These are phyloP conservation scores for Bothriochloa decipiens DNA, from an alignment of 176 grass and related monocot genomes.

Conservation along the genomic window DNA sequence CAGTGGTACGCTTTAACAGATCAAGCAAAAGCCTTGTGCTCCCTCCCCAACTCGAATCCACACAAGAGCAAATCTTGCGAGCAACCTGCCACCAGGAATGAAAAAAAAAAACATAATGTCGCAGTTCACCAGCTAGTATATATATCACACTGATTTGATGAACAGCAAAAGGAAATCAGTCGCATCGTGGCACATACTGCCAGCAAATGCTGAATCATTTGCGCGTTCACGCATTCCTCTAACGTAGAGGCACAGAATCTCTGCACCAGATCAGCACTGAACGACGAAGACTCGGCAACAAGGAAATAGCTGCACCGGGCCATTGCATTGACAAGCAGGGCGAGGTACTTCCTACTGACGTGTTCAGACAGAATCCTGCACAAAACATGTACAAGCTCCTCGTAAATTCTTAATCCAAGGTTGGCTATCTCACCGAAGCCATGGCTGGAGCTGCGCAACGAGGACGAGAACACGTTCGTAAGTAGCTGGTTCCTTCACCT, in stretches of 20 bases:
- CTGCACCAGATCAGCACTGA: slow-evolving; percentile 42
- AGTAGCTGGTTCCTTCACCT: slow-evolving; percentile 47
- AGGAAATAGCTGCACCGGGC: slow-evolving; percentile 69
- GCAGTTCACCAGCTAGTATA: slow-evolving; percentile 1
- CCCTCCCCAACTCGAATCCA: slow-evolving; percentile 59
- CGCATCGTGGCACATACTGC: slow-evolving; percentile 47
- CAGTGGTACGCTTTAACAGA: slow-evolving; percentile 43
- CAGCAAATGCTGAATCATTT: slow-evolving; percentile 50
- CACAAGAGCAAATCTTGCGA: slow-evolving; percentile 61
- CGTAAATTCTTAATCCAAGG: neutral
- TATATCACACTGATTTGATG: slow-evolving; percentile 22
- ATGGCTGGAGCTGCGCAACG: slow-evolving; percentile 60
- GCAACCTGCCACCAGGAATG: slow-evolving; percentile 53
- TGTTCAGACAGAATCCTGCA: slow-evolving; percentile 62
- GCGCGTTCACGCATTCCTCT: slow-evolving; percentile 41
- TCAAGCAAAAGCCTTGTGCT: slow-evolving; percentile 51
- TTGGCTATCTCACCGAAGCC: slow-evolving; percentile 59
- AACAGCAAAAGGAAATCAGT: neutral
- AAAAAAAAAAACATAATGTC: slow-evolving; percentile 3
- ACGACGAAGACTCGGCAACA: slow-evolving; percentile 38
- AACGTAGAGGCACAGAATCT: slow-evolving; percentile 54
- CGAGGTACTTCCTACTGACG: slow-evolving; percentile 48
- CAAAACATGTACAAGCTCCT: neutral
- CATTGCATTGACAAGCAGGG: slow-evolving; percentile 58
- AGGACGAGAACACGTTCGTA: slow-evolving; percentile 60